Conservation (phyloP, 345 rosid genomes). For the Theobroma cacao region DNA sequence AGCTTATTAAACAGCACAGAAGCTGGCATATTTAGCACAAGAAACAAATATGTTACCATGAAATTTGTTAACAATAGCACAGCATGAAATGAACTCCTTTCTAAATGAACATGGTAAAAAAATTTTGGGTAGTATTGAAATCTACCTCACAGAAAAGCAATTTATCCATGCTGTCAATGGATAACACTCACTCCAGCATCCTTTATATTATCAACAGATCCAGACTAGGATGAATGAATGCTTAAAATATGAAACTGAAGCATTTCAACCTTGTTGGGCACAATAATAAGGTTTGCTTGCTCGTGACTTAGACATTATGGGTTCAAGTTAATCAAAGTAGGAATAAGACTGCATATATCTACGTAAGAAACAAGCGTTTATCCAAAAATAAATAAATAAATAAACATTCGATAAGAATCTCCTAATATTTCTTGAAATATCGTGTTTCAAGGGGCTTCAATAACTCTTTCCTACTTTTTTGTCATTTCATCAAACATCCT, state of each 20-base stretch:
- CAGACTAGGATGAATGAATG: not conserved
- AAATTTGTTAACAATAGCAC: not conserved
- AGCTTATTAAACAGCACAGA: not conserved
- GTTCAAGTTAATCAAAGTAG: not conserved
- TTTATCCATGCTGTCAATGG: not conserved
- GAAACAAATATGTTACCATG: not conserved
- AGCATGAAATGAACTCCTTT: not conserved
- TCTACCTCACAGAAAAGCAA: not conserved
- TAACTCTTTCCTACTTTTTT: not conserved
- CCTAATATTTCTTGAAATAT: not conserved
- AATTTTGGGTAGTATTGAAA: not conserved
- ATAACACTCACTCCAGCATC: not conserved
- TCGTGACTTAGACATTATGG: not conserved
- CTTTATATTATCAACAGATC: not conserved
- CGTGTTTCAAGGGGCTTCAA: not conserved
- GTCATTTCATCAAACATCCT: not conserved
- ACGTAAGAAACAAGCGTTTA: not conserved
- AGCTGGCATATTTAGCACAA: not conserved
- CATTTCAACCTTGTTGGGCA: not conserved
- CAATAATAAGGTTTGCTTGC: not conserved
- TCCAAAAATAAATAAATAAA: too few species aligned
- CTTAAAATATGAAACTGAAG: not conserved
- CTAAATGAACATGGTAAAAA: not conserved
- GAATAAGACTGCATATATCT: not conserved
- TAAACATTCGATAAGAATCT: not conserved